A percentile compares a stretch with the other conserved stretches of the same genome.
Evolutionary conservation across 2,329 filamentous ascomycete genomes (phyloP).

Genomic region (Aureobasidium sp.): DNA sequence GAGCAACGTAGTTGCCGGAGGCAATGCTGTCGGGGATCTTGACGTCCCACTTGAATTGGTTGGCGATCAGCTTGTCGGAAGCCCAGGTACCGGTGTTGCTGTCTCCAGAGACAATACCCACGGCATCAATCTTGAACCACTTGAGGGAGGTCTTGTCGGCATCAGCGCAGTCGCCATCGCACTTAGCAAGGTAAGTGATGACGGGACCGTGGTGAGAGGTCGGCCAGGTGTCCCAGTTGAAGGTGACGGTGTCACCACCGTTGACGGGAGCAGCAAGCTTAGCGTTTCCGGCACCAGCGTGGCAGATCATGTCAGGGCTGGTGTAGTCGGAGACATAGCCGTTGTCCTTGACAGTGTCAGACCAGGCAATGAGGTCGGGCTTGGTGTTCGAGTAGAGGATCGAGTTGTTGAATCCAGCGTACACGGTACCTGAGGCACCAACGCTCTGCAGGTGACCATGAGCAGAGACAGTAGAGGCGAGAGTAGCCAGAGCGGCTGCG

Average conservation of each 20-base stretch:
- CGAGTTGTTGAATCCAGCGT: slow-evolving; percentile 33
- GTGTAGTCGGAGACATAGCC: slow-evolving; percentile 23
- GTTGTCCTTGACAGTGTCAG: slow-evolving; percentile 36
- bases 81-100: slow-evolving; percentile 45
- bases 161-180: slow-evolving; percentile 44
- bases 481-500: slow-evolving; percentile 21
- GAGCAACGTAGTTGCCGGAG: slow-evolving; percentile 50
- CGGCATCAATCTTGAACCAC: slow-evolving; percentile 57
- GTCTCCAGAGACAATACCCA: slow-evolving; percentile 41
- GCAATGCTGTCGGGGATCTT: slow-evolving; percentile 45
- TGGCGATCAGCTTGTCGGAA: slow-evolving; percentile 43
- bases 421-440: slow-evolving; percentile 39
- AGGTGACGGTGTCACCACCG: slow-evolving; percentile 50
- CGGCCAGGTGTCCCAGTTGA: slow-evolving; percentile 61
- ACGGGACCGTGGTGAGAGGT: slow-evolving; percentile 55
- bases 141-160: slow-evolving; percentile 46
- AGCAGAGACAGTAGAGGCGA: slow-evolving; percentile 33
- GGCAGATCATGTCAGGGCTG: slow-evolving; percentile 29
- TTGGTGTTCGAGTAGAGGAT: slow-evolving; percentile 31
- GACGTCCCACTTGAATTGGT: slow-evolving; percentile 40
- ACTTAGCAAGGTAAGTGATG: slow-evolving; percentile 55
- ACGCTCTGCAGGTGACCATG: slow-evolving; percentile 40
- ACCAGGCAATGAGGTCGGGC: slow-evolving; percentile 45
- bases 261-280: slow-evolving; percentile 45
- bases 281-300: slow-evolving; percentile 46